Evolutionary conservation across 495 filamentous ascomycete species (phyloP).

Genomic region (Penicillium cosmopolitanum): DNA sequence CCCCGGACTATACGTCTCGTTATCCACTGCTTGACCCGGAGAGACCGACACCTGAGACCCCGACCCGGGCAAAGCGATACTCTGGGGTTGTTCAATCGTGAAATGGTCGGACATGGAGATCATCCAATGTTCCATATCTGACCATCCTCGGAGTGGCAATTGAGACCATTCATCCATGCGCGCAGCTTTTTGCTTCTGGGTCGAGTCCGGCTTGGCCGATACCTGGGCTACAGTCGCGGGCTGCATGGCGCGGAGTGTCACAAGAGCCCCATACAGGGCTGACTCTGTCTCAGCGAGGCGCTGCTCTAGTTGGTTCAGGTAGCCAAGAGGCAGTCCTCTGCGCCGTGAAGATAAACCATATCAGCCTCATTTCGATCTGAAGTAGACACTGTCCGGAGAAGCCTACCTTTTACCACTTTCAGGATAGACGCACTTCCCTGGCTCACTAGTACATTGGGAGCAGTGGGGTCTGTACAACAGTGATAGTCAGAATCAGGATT

Average conservation of each 20-base stretch:
- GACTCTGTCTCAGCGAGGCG: constrained; percentile 33
- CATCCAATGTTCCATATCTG: constrained; percentile 28
- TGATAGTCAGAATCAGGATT: constrained; percentile 4
- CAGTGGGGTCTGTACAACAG: constrained; percentile 24
- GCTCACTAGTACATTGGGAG: constrained; percentile 33
- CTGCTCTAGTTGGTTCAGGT: constrained; percentile 36
- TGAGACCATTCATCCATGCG: constrained; percentile 34
- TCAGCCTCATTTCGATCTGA: background rate
- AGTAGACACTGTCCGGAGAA: background rate
- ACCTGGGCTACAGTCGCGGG: constrained; percentile 15
- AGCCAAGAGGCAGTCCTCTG: constrained; percentile 34
- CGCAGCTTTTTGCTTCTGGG: constrained; percentile 27
- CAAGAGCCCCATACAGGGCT: constrained; percentile 32
- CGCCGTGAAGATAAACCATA: background rate
- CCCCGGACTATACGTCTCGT: background rate
- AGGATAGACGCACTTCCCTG: constrained; percentile 33
- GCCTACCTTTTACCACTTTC: constrained; percentile 35
- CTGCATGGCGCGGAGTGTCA: constrained; percentile 24
- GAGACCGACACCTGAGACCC: constrained; percentile 9
- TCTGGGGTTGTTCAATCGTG: constrained; percentile 9
- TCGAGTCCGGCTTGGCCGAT: constrained; percentile 18
- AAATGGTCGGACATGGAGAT: constrained; percentile 25
- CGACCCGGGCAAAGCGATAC: background rate
- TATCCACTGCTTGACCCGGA: background rate
- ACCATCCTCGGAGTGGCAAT: constrained; percentile 28